These are phyloP conservation scores for Harringtonia aguacate DNA, from an alignment of 2,329 filamentous ascomycete species.

Conservation along the genomic window DNA sequence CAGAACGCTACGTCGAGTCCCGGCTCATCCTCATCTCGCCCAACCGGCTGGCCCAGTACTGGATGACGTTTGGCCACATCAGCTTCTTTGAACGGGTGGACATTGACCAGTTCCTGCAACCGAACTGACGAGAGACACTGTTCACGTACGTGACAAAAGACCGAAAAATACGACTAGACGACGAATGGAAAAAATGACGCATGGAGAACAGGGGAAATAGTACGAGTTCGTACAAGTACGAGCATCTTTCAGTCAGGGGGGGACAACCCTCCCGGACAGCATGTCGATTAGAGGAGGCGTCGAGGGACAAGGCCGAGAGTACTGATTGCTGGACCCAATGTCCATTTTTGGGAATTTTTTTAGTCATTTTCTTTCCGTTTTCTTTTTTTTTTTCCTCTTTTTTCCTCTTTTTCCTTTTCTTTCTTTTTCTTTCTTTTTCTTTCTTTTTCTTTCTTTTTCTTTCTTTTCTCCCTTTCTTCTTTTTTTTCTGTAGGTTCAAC, in stretches of 20 bases:
- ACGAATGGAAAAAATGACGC: too few species aligned
- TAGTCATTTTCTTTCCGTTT: too few species aligned
- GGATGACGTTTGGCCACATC: conserved; percentile 54
- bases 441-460: neutral
- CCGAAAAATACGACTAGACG: too few species aligned
- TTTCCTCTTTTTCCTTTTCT: neutral
- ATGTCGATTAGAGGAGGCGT: too few species aligned
- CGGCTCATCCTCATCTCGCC: conserved; percentile 70
- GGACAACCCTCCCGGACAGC: too few species aligned
- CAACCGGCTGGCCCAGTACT: conserved; percentile 72
- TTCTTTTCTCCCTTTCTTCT: neutral
- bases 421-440: neutral
- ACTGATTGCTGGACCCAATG: neutral
- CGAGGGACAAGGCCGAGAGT: too few species aligned
- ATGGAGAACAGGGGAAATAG: too few species aligned
- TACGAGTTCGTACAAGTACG: too few species aligned
- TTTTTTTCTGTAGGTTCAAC: too few species aligned
- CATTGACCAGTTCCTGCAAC: conserved; percentile 35
- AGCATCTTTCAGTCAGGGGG: too few species aligned
- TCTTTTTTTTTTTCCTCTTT: too few species aligned
- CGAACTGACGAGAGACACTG: neutral
- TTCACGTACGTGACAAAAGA: too few species aligned
- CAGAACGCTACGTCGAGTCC: conserved; percentile 64
- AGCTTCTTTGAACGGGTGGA: conserved; percentile 51
- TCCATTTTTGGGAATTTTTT: neutral